These are phyloP conservation scores for Auriculariales sp. DNA, from an alignment of 768 basidiomycete genomes.

Conservation along the genomic window DNA sequence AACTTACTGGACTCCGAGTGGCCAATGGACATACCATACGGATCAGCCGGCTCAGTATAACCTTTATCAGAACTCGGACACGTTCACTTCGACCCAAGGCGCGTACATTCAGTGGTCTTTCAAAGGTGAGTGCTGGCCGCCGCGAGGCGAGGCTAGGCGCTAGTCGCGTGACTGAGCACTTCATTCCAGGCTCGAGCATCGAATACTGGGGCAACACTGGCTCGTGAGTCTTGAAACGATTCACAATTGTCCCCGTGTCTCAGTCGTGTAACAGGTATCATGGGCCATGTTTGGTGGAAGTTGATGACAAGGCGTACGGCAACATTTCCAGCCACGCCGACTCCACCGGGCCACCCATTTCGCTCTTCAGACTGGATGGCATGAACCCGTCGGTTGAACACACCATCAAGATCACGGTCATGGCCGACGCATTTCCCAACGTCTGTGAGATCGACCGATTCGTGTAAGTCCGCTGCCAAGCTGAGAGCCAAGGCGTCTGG, in stretches of 20 bases:
- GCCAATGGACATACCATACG: background rate
- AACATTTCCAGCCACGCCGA: constrained; percentile 1
- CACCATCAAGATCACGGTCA: constrained; percentile 1
- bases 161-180: background rate
- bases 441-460: constrained; percentile 6
- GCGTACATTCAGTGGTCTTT: constrained; percentile 1
- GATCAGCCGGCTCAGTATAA: constrained; percentile 1
- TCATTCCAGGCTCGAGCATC: background rate
- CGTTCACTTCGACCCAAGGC: constrained; percentile 1
- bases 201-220: constrained; percentile 4
- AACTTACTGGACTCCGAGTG: background rate
- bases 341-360: constrained; percentile 1
- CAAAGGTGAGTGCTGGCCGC: background rate
- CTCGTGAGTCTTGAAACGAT: too few species aligned
- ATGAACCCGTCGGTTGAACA: background rate
- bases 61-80: constrained; percentile 4
- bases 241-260: too few species aligned
- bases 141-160: background rate
- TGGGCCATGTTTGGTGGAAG: constrained; percentile 1
- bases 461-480: background rate
- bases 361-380: background rate
- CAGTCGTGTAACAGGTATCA: too few species aligned
- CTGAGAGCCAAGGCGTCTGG: background rate
- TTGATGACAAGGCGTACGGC: background rate
- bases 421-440: constrained; percentile 1